phyloP scores from a whole-genome alignment of 2,329 filamentous ascomycete species.

The Alternaria conjuncta region DNA sequence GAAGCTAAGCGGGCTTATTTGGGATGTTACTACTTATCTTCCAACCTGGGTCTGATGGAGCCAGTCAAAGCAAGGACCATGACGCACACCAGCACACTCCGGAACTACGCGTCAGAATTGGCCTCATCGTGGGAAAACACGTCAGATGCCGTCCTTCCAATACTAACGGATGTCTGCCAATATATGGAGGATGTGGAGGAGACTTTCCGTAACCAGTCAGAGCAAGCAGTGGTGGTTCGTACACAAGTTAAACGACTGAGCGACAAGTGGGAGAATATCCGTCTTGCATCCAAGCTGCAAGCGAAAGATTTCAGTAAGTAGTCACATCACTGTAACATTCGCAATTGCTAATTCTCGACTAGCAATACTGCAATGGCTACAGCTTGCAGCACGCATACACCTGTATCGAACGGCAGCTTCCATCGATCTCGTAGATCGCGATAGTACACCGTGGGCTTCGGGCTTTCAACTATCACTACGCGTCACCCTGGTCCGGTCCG shows the following conservation, averaged over 20 bases:
- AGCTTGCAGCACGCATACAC: slow-evolving; percentile 37
- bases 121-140: slow-evolving; percentile 39
- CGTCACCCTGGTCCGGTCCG: slow-evolving; percentile 37
- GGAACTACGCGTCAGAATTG: slow-evolving; percentile 42
- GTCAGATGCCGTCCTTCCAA: slow-evolving; percentile 38
- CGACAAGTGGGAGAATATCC: slow-evolving; percentile 44
- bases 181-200: slow-evolving; percentile 47
- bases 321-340: neutral
- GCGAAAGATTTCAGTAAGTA: slow-evolving; percentile 41
- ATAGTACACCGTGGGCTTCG: slow-evolving; percentile 39
- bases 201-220: slow-evolving; percentile 35
- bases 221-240: slow-evolving; percentile 38
- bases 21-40: slow-evolving; percentile 44
- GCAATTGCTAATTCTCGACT: slow-evolving; percentile 13
- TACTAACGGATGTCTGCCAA: slow-evolving; percentile 41
- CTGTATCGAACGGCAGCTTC: slow-evolving; percentile 36
- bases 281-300: slow-evolving; percentile 35
- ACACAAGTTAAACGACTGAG: slow-evolving; percentile 42
- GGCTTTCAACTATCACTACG: slow-evolving; percentile 46
- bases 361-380: slow-evolving; percentile 44
- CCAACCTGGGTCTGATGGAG: slow-evolving; percentile 37
- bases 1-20: slow-evolving; percentile 45
- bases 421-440: slow-evolving; percentile 38
- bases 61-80: slow-evolving; percentile 30
- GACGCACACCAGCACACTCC: slow-evolving; percentile 35